Base-by-base conservation (phyloP, 306 rosid species). In the Biancaea sappan region DNA sequence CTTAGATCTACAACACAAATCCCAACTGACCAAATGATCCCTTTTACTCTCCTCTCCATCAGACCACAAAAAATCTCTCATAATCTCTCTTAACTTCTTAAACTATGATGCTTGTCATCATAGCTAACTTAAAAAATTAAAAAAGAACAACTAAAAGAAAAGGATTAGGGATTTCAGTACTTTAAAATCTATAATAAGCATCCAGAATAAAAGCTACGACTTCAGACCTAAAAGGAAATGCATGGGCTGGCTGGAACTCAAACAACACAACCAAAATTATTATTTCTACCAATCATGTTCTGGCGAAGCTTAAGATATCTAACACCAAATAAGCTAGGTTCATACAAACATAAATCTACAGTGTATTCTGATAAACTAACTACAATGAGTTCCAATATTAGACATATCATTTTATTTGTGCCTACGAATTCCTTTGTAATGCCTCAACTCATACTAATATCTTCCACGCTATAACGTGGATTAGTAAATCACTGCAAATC, bases 141-240 rank as follows among this genome's bases (percentile, higher is more conserved):
- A 4, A 10, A 9, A 38, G 12, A 38, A 7, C 22, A 8, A 52
- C 8, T 6, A 44, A 19, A 19, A 19, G 57, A 5, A 31, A 31
- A 31, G 1, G 31, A 28, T 59, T 25, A 26, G 40, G 22, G 7
- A 13, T 44, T 25, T 16, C 37, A 25, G 66, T 21, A 40, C 19
- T 21, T 40, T 6, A 22, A 63, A 19, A 15, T 24, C 34, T 38
- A 50, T 6, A 32, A 37, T 11, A 54, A 63, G 44, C 58, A 40
- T 72, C 50, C 12, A 22, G 50, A 58, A 50, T 32, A 28, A 73
- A 77, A 72, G 37, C 64, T 60, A 26, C 29, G 2, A 69, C 43
- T 71, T 60, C 57, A 34, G 6, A 67, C 73, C 74, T 14, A 60
- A 52, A 24, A 61, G 24, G 60, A 68, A 24, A 51, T 4, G 1